Base-by-base conservation (phyloP, 176 grass and related monocot species). In the Luzula sylvatica region DNA sequence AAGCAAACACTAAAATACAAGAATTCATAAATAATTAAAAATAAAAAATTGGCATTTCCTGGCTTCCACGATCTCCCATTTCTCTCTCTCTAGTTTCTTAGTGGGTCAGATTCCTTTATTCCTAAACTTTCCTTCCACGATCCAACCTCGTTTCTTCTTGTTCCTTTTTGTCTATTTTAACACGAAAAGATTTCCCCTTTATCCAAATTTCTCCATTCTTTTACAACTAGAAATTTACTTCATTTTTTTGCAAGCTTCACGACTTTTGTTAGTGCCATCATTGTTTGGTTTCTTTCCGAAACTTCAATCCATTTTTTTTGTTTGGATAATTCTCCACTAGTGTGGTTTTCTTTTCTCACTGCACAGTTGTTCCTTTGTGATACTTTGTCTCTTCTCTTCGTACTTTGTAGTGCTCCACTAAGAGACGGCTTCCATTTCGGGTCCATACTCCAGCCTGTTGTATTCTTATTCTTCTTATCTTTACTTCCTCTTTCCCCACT, bases 1-100 rank as follows among this genome's bases (percentile, higher is more conserved):
- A 32, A 32, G 29, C 8, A 32, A 32, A 32, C 29, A 8, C 5
- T 32, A 35, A 1, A 35, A 1, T 20, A 3, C 18, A 62, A 26
- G 14, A 44, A 51, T 23, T 21, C 3, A 26, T 1, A 13, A 30
- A 24, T 26, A 15, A 48, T 17, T 26, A 63, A 47, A 30, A 29
- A 19, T 27, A 47, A 12, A 13, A 47, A 47, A 27, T 63, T 7
- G 58, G 58, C 14, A 23, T 41, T 63, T 63, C 14, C 39, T 58
- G 15, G 39, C 46, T 42, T 56, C 54, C 67, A 70, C 67, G 20
- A 70, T 47, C 67, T 60, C 22, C 50, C 38, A 68, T 53, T 56
- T 3, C 30, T 32, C 8, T 26, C 56, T 15, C 29, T 26, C 12
- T 3, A 17, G 15, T 5, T 25, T 5, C 0, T n/a, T 39, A 29